Evolutionary conservation across 1,284 basidiomycete genomes (phyloP).

Genomic region (Ustilago shanxiensis): DNA sequence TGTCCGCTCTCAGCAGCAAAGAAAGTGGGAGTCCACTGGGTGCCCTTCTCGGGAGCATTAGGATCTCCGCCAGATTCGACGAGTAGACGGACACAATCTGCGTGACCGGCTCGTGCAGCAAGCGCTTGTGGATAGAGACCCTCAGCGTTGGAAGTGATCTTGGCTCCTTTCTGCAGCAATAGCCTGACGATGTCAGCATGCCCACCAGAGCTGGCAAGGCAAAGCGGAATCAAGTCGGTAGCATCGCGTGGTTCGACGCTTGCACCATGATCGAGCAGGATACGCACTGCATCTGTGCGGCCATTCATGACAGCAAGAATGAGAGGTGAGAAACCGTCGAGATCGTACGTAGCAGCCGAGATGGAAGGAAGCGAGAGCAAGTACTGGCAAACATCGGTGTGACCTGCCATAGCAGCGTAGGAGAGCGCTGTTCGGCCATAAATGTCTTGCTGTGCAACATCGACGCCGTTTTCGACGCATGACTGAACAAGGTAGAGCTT

Average conservation of each 20-base stretch:
- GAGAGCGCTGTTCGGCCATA: slow-evolving; percentile 95
- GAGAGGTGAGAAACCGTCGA: slow-evolving; percentile 91
- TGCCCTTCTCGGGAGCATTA: slow-evolving; percentile 87
- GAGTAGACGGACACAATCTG: slow-evolving; percentile 84
- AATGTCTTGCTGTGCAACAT: slow-evolving; percentile 80
- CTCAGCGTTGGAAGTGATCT: slow-evolving; percentile 86
- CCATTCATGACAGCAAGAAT: slow-evolving; percentile 93
- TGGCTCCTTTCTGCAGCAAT: slow-evolving; percentile 82
- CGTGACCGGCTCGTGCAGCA: slow-evolving; percentile 95
- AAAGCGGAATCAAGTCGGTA: slow-evolving; percentile 85
- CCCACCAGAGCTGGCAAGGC: slow-evolving; percentile 89
- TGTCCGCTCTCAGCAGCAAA: slow-evolving; percentile 94
- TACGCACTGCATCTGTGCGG: slow-evolving; percentile 78
- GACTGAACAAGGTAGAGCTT: slow-evolving; percentile 82
- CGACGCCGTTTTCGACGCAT: slow-evolving; percentile 82
- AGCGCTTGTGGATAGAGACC: slow-evolving; percentile 97
- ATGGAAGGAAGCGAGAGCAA: slow-evolving; percentile 79
- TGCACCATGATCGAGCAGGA: slow-evolving; percentile 61
- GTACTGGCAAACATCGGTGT: slow-evolving; percentile 80
- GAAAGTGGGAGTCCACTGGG: slow-evolving; percentile 97
- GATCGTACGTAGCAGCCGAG: slow-evolving; percentile 77
- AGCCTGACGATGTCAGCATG: slow-evolving; percentile 85
- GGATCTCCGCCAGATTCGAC: slow-evolving; percentile 72
- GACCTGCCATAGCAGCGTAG: slow-evolving; percentile 95
- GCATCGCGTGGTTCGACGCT: slow-evolving; percentile 57